A percentile compares a stretch with the other conserved stretches of the same genome.
These are phyloP conservation scores for Vitis cinerea DNA, from an alignment of 164 flowering plant genomes.

Conservation along the genomic window DNA sequence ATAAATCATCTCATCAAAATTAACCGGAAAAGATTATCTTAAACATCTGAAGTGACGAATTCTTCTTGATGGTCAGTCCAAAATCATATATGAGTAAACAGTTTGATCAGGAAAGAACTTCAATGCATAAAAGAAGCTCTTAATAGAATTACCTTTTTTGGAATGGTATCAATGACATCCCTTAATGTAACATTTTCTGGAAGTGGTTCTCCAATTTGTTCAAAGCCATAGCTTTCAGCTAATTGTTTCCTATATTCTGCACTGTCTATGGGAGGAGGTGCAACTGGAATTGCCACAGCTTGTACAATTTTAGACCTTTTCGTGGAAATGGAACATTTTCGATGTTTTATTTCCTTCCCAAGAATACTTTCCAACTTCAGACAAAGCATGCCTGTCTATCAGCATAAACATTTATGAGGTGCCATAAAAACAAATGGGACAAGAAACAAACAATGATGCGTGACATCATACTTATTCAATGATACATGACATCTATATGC, in stretches of 20 bases:
- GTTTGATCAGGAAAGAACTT: background rate
- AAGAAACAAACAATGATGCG: background rate
- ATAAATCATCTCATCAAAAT: background rate
- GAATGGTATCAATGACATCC: constrained; percentile 69
- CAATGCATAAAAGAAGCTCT: background rate
- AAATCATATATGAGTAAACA: background rate
- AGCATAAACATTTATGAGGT: constrained; percentile 2
- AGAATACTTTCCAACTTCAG: constrained; percentile 36
- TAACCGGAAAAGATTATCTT: background rate
- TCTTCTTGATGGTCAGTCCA: background rate
- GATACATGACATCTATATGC: background rate
- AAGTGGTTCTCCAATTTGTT: constrained; percentile 84
- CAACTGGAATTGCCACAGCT: constrained; percentile 60
- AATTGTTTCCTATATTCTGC: constrained; percentile 57
- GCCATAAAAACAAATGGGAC: background rate
- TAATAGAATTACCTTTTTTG: constrained; percentile 59
- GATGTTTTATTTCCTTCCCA: constrained; percentile 19
- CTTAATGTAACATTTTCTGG: constrained; percentile 69
- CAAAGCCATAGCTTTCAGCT: constrained; percentile 81
- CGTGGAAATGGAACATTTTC: constrained; percentile 16
- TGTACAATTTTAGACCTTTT: constrained; percentile 26
- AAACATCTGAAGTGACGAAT: background rate
- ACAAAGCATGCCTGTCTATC: constrained; percentile 41
- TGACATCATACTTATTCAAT: background rate
- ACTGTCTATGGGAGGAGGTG: constrained; percentile 37